A percentile compares a stretch with the other conserved stretches of the same genome.
phyloP scores from a whole-genome alignment of 2,329 filamentous ascomycete genomes.

The Colletotrichum graminicola region DNA sequence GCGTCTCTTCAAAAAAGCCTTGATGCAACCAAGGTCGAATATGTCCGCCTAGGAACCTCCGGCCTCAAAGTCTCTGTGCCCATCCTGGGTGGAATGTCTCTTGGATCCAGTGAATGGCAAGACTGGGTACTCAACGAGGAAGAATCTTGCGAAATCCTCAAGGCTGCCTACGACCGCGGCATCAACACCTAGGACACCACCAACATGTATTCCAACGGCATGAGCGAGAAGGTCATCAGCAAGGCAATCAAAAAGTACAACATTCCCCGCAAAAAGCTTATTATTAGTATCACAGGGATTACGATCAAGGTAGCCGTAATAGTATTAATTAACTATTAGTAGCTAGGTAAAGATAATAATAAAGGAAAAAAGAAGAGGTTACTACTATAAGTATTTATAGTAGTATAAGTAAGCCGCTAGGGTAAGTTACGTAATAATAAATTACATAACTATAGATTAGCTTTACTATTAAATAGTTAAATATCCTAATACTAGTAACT shows the following conservation, averaged over 20 bases:
- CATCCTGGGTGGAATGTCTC: slow-evolving; percentile 40
- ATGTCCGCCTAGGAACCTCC: slow-evolving; percentile 52
- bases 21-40: slow-evolving; percentile 56
- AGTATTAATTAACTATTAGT: too few relatives aligned
- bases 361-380: too few relatives aligned
- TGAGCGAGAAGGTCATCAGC: slow-evolving; percentile 73
- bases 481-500: too few relatives aligned
- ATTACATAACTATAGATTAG: too few relatives aligned
- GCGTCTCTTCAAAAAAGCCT: slow-evolving; percentile 41
- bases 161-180: slow-evolving; percentile 40
- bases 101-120: slow-evolving; percentile 39
- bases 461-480: too few relatives aligned
- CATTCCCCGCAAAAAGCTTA: slow-evolving; percentile 73
- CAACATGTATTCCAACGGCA: slow-evolving; percentile 71
- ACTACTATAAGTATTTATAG: too few relatives aligned
- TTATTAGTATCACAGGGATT: too few relatives aligned
- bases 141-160: slow-evolving; percentile 34
- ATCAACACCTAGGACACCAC: slow-evolving; percentile 58
- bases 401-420: too few relatives aligned
- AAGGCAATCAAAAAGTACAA: slow-evolving; percentile 73
- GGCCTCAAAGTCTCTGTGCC: slow-evolving; percentile 36
- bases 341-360: too few relatives aligned
- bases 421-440: too few relatives aligned
- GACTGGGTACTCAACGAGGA: slow-evolving; percentile 34
- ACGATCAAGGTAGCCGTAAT: too few relatives aligned